phyloP scores from a whole-genome alignment of 495 filamentous ascomycete species.

The Clohesyomyces aquaticus region DNA sequence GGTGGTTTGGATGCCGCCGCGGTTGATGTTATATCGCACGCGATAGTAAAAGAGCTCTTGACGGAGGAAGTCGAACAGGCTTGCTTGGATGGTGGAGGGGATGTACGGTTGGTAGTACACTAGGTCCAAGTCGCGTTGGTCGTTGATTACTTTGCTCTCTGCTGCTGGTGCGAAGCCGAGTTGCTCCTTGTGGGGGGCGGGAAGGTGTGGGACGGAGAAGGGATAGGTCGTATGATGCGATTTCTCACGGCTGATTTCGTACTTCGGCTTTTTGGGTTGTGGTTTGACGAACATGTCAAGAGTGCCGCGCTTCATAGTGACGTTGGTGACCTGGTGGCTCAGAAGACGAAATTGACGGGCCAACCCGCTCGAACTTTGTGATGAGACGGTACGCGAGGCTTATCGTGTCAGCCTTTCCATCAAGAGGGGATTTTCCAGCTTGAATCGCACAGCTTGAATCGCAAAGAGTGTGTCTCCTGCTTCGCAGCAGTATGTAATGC shows the following conservation, averaged over 20 bases:
- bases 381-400: too few relatives aligned
- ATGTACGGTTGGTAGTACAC: slow-evolving; percentile 72
- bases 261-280: slow-evolving; percentile 20
- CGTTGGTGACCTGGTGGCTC: too few relatives aligned
- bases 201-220: slow-evolving; percentile 62
- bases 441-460: too few relatives aligned
- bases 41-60: slow-evolving; percentile 70
- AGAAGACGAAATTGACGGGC: too few relatives aligned
- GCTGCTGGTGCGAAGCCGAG: slow-evolving; percentile 49
- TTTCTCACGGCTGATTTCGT: slow-evolving; percentile 11
- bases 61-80: slow-evolving; percentile 69
- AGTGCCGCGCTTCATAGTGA: slow-evolving; percentile 23
- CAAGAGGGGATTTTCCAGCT: too few relatives aligned
- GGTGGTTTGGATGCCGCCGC: slow-evolving; percentile 58
- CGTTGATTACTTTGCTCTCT: slow-evolving; percentile 54
- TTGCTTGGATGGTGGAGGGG: slow-evolving; percentile 52
- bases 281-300: slow-evolving; percentile 32
- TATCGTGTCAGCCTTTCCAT: too few relatives aligned
- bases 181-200: slow-evolving; percentile 48
- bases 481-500: too few relatives aligned
- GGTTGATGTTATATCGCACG: slow-evolving; percentile 69
- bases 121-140: slow-evolving; percentile 67
- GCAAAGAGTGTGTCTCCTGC: too few relatives aligned
- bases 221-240: slow-evolving; percentile 64
- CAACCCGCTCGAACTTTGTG: too few relatives aligned